A percentile compares a stretch with the other conserved stretches of the same genome.
These are phyloP conservation scores for Aspergillus neoniger DNA, from an alignment of 2,329 filamentous ascomycete genomes.

Conservation along the genomic window DNA sequence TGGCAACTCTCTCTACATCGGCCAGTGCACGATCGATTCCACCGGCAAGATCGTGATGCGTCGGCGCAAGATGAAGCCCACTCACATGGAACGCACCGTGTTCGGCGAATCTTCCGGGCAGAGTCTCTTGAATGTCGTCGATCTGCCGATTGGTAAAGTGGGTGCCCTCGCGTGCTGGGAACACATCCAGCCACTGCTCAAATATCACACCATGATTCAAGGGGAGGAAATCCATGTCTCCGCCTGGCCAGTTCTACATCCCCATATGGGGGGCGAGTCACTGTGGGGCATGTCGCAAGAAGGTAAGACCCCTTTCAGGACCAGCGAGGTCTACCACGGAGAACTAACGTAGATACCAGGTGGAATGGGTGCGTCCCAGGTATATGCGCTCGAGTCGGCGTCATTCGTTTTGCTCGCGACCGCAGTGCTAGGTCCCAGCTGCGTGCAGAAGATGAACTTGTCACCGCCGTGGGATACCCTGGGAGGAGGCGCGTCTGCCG, in stretches of 20 bases:
- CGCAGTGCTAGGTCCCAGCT: background rate
- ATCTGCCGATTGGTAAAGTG: background rate
- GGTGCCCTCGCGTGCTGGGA: slow-evolving; percentile 2
- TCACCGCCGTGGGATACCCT: background rate
- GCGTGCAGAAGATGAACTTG: background rate
- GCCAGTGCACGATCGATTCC: slow-evolving; percentile 2
- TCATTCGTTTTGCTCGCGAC: background rate
- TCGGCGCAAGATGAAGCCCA: slow-evolving; percentile 7
- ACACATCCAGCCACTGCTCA: background rate
- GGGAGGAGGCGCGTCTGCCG: background rate
- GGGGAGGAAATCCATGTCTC: slow-evolving; percentile 3
- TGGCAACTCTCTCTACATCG: slow-evolving; percentile 4
- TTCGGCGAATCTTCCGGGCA: slow-evolving; percentile 3
- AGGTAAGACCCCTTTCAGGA: background rate
- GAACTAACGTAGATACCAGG: background rate
- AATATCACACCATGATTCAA: slow-evolving; percentile 1
- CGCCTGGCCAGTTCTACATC: background rate
- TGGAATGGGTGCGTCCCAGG: background rate
- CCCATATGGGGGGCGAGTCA: background rate
- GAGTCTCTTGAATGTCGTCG: background rate
- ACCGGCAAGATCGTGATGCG: background rate
- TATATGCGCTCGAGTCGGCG: background rate
- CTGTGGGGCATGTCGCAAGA: background rate
- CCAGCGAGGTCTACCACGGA: background rate
- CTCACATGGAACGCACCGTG: slow-evolving; percentile 1